Percentiles rank a stretch among this genome's conserved stretches.
These are phyloP conservation scores for Cantharellus cinnabarinus DNA, from an alignment of 768 basidiomycete species.

Conservation along the genomic window DNA sequence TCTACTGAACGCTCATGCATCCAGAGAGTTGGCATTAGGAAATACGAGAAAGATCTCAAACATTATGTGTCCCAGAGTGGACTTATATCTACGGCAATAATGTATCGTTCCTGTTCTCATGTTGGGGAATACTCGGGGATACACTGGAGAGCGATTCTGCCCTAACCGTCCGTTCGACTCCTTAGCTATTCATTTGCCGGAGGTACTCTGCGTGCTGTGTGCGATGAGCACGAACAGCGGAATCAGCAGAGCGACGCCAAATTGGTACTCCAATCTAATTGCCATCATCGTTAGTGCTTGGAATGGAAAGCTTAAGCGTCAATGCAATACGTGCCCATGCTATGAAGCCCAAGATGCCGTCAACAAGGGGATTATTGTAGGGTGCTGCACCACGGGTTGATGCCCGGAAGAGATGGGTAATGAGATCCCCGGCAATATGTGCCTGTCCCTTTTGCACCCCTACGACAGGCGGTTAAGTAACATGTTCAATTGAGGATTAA, in stretches of 20 bases:
- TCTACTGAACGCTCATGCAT: no score
- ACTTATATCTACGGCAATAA: no score
- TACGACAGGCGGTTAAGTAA: constrained; percentile 10
- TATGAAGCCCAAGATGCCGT: constrained; percentile 25
- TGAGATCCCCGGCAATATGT: constrained; percentile 57
- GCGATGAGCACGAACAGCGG: constrained; percentile 7
- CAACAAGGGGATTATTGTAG: constrained; percentile 37
- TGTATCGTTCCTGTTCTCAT: no score
- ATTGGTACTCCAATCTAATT: constrained; percentile 15
- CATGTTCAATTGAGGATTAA: not conserved
- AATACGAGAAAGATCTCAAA: no score
- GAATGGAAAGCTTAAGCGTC: not conserved
- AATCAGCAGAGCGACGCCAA: constrained; percentile 16
- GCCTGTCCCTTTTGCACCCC: constrained; percentile 50
- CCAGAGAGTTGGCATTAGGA: no score
- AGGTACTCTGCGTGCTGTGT: constrained; percentile 9
- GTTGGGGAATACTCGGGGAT: no score
- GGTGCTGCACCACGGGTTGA: constrained; percentile 45
- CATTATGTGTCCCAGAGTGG: no score
- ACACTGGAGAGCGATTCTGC: no score
- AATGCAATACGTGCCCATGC: constrained; percentile 20
- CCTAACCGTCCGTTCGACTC: no score
- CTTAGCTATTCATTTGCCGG: not conserved
- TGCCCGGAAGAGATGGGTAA: constrained; percentile 44
- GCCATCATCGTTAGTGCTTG: not conserved